Base-by-base conservation (phyloP, 2,329 filamentous ascomycete species). In the Arachnomyces sp. region DNA sequence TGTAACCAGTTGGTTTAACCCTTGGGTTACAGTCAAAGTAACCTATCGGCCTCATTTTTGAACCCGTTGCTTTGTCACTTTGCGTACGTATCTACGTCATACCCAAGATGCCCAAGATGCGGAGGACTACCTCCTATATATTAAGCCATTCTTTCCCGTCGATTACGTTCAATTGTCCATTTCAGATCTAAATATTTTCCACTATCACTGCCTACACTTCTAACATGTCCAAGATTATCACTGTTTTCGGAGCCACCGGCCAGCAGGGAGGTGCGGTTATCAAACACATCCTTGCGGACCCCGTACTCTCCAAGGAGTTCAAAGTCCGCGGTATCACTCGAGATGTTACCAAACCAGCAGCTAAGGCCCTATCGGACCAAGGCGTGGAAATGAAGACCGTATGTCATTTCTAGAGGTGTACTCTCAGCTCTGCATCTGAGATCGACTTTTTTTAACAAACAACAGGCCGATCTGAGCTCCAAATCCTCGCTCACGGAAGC, bases 171-270 rank as follows among this genome's bases (percentile, higher is more conserved):
- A n/a, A n/a, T n/a, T n/a, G n/a, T n/a, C n/a, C n/a, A n/a, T n/a
- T n/a, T n/a, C n/a, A n/a, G n/a, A n/a, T n/a, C n/a, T n/a, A n/a
- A n/a, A n/a, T n/a, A n/a, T n/a, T n/a, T n/a, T 9, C 21, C 21
- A 25, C 9, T 25, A 25, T 25, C 21, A 25, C 21, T 5, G 21
- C 9, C 13, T 17, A 5, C 31, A 28, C 28, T 15, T 7, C 12
- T 14, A 28, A 39, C 14, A 47, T 47, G 45, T 45, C 41, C 11
- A 47, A 45, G 16, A 25, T 63, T 25, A 55, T 73, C 28, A 63
- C 60, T 17, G 61, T 76, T 16, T 72, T 75, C 37, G 72, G 73
- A 7, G 72, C 71, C 15, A 76, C 73, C 0, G 72, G 73, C 43
- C 63, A 70, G 28, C 73, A 76, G 52, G 73, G 73, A 13, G 59